These are phyloP conservation scores for Mycena sanguinolenta DNA, from an alignment of 768 basidiomycete species.

Conservation along the genomic window DNA sequence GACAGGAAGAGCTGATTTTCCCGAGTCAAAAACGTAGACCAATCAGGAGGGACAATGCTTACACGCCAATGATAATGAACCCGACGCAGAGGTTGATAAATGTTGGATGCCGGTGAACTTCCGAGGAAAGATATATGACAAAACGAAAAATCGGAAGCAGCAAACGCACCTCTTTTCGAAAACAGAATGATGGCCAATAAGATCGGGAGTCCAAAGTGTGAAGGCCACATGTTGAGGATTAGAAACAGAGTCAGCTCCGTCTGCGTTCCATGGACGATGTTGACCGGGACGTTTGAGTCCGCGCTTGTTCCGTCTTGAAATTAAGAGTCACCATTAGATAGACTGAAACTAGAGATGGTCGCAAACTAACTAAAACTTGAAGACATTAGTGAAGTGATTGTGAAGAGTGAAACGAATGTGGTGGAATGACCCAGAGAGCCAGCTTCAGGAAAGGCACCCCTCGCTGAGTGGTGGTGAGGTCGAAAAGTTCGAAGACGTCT, in stretches of 20 bases:
- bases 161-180: conserved; percentile 44
- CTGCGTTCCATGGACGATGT: conserved; percentile 30
- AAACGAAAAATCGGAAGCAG: too few relatives aligned
- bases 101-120: conserved; percentile 59
- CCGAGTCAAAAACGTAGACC: neutral
- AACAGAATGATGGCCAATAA: conserved; percentile 55
- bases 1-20: conserved; percentile 51
- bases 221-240: conserved; percentile 63
- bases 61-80: conserved; percentile 63
- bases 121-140: too few relatives aligned
- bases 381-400: conserved; percentile 21
- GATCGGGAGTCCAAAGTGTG: conserved; percentile 62
- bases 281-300: conserved; percentile 5
- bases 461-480: conserved; percentile 35
- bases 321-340: neutral
- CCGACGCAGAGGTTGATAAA: conserved; percentile 61
- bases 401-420: conserved; percentile 19
- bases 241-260: conserved; percentile 10
- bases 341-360: neutral
- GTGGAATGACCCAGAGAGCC: conserved; percentile 28
- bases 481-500: conserved; percentile 2
- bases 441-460: conserved; percentile 29
- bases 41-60: conserved; percentile 32
- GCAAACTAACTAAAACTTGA: conserved; percentile 19
- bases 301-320: conserved; percentile 4